Percentiles rank a stretch among this genome's conserved stretches.
These are phyloP conservation scores for Aureobasidium uvarum DNA, from an alignment of 2,329 filamentous ascomycete species.

Conservation along the genomic window DNA sequence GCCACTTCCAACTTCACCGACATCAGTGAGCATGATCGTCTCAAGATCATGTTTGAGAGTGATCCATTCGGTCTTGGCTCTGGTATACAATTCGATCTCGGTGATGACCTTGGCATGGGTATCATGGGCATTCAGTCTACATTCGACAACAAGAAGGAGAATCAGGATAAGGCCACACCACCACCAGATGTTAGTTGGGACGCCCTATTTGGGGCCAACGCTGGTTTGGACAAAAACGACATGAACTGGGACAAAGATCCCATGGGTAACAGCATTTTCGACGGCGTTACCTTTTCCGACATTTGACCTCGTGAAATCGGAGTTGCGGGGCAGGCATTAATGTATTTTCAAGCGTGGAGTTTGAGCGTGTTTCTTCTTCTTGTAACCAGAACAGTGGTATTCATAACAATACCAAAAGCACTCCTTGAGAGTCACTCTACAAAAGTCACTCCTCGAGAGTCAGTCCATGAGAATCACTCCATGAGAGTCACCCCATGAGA, in stretches of 20 bases:
- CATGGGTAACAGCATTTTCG: conserved; percentile 25
- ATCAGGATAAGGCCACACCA: not conserved
- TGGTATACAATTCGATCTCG: conserved; percentile 13
- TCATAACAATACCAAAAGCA: too few species aligned
- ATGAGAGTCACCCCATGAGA: too few species aligned
- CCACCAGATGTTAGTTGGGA: conserved; percentile 18
- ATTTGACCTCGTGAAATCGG: too few species aligned
- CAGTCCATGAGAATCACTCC: too few species aligned
- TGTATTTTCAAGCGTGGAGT: too few species aligned
- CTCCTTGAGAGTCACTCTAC: too few species aligned
- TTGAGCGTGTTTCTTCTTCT: too few species aligned
- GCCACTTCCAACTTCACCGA: conserved; percentile 45
- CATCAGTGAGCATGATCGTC: conserved; percentile 44
- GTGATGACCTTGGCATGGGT: conserved; percentile 21
- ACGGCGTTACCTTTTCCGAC: conserved; percentile 20
- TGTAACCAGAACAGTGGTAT: too few species aligned
- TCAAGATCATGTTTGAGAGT: conserved; percentile 42
- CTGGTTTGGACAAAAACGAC: conserved; percentile 24
- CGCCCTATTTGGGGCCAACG: conserved; percentile 6
- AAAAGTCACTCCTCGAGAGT: too few species aligned
- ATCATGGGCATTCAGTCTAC: conserved; percentile 7
- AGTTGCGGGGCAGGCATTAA: too few species aligned
- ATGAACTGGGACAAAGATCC: conserved; percentile 23
- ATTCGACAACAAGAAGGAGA: conserved; percentile 22
- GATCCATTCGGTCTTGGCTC: conserved; percentile 32